Percentiles rank a stretch among this genome's conserved stretches.
Evolutionary conservation across 441 rosid genomes (phyloP).

Genomic region (Populus tomentosa): DNA sequence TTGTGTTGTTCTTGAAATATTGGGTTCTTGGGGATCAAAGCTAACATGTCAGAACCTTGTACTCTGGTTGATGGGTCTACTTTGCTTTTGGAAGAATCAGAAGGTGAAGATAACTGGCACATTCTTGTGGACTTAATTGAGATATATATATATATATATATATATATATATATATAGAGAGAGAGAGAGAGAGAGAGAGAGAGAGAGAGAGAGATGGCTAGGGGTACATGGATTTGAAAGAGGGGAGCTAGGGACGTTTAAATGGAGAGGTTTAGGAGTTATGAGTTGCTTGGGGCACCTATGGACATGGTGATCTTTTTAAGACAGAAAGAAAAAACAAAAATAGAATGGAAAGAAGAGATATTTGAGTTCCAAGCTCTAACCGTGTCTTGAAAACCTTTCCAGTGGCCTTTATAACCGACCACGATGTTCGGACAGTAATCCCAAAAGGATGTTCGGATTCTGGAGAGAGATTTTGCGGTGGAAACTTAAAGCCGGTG

Average conservation of each 20-base stretch:
- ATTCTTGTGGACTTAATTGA: constrained; percentile 7
- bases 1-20: constrained; percentile 20
- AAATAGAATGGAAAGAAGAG: neutral
- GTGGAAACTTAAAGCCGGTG: neutral
- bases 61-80: constrained; percentile 8
- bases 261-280: constrained; percentile 14
- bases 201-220: neutral
- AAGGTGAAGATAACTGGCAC: constrained; percentile 15
- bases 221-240: neutral
- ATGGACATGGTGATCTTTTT: neutral
- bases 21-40: constrained; percentile 34
- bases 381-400: constrained; percentile 6
- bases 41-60: constrained; percentile 10
- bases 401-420: constrained; percentile 11
- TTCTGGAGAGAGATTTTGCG: neutral
- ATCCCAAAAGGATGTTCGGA: neutral
- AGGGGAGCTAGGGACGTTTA: constrained; percentile 6
- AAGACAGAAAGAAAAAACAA: neutral
- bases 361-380: neutral
- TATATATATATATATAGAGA: neutral
- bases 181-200: neutral
- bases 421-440: neutral
- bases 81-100: constrained; percentile 12
- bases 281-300: neutral
- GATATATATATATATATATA: neutral